These are phyloP conservation scores for Sphaceloma murrayae DNA, from an alignment of 2,329 filamentous ascomycete genomes.

Conservation along the genomic window DNA sequence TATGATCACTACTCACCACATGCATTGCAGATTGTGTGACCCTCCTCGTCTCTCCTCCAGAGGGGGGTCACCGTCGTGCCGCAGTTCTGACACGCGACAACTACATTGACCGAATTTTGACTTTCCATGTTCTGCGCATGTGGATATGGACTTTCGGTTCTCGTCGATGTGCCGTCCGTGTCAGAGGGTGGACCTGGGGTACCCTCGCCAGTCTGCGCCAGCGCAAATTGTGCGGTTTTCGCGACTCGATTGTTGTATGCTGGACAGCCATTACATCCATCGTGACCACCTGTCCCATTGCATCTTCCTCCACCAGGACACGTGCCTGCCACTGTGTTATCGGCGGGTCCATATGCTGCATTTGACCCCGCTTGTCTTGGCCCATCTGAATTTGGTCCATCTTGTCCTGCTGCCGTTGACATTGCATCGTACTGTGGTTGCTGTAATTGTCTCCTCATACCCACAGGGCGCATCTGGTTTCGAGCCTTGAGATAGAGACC, in stretches of 20 bases:
- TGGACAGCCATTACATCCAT: slow-evolving; percentile 90
- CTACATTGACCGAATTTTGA: slow-evolving; percentile 45
- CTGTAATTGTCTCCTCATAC: slow-evolving; percentile 65
- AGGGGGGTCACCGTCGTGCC: slow-evolving; percentile 92
- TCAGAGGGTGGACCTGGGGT: slow-evolving; percentile 1
- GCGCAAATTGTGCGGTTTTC: slow-evolving; percentile 66
- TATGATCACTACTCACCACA: slow-evolving; percentile 58
- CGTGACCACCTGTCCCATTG: slow-evolving; percentile 90
- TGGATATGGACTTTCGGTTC: slow-evolving; percentile 16
- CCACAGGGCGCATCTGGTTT: slow-evolving; percentile 83
- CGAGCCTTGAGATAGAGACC: slow-evolving; percentile 89
- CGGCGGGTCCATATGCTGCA: slow-evolving; percentile 67
- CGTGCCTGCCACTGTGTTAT: slow-evolving; percentile 68
- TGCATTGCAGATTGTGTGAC: slow-evolving; percentile 96
- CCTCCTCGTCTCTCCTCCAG: slow-evolving; percentile 87
- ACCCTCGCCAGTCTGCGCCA: slow-evolving; percentile 33
- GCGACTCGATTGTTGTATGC: slow-evolving; percentile 95
- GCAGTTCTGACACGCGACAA: slow-evolving; percentile 95
- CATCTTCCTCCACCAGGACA: slow-evolving; percentile 92
- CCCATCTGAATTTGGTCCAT: slow-evolving; percentile 19
- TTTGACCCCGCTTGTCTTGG: slow-evolving; percentile 31
- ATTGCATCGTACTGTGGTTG: slow-evolving; percentile 22
- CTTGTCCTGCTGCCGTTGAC: slow-evolving; percentile 1
- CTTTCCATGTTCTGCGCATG: slow-evolving; percentile 17
- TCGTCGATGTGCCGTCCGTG: slow-evolving; percentile 8